Percentiles rank a stretch among this genome's conserved stretches.
Evolutionary conservation across 2,329 filamentous ascomycete genomes (phyloP).

Genomic region (Myriosclerotinia curreyana): DNA sequence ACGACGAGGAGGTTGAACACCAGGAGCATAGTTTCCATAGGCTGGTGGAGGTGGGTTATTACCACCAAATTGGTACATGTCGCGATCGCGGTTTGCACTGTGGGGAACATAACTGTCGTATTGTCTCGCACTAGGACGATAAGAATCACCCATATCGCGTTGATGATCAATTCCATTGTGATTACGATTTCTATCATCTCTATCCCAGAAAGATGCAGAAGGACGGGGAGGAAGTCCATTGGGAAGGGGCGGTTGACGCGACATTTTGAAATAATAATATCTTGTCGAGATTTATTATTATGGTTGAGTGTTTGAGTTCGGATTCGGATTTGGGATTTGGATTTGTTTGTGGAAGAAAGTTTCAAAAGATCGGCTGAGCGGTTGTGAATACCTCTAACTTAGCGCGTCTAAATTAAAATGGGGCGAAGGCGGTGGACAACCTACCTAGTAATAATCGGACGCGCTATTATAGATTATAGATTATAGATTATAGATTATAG

Average conservation of each 20-base stretch:
- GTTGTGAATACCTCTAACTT: too few relatives aligned
- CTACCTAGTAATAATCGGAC: too few relatives aligned
- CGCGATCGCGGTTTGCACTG: constrained; percentile 18
- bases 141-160: constrained; percentile 27
- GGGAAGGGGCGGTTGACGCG: constrained; percentile 35
- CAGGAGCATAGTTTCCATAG: constrained; percentile 22
- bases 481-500: too few relatives aligned
- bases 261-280: constrained; percentile 27
- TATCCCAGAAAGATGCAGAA: background rate
- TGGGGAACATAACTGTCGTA: constrained; percentile 19
- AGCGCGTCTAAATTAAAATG: too few relatives aligned
- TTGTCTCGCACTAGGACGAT: constrained; percentile 24
- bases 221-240: constrained; percentile 33
- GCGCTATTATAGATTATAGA: too few relatives aligned
- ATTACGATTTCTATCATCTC: constrained; percentile 14
- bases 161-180: background rate
- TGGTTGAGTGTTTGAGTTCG: background rate
- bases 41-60: constrained; percentile 20
- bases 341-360: background rate
- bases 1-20: constrained; percentile 26
- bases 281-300: too few relatives aligned
- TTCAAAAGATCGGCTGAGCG: background rate
- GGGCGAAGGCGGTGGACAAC: too few relatives aligned
- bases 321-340: background rate
- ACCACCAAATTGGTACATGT: constrained; percentile 34